phyloP scores from a whole-genome alignment of 768 basidiomycete species.

The Mycena indigotica region DNA sequence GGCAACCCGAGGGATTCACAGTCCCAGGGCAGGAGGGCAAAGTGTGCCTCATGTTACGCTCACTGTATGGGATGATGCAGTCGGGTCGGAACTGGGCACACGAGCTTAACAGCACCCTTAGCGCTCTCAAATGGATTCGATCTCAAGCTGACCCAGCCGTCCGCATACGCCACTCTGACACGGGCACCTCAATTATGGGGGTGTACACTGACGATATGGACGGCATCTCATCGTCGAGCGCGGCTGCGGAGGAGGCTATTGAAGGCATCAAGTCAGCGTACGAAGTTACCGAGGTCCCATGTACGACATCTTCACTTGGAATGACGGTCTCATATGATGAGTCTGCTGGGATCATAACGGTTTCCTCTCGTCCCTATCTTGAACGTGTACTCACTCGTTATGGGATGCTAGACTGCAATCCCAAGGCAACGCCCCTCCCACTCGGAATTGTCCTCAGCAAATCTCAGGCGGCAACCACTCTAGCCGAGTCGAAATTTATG shows the following conservation, averaged over 20 bases:
- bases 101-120: constrained; percentile 2
- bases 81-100: constrained; percentile 17
- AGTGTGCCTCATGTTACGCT: constrained; percentile 3
- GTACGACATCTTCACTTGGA: constrained; percentile 26
- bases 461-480: constrained; percentile 7
- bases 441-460: constrained; percentile 20
- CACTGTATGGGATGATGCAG: constrained; percentile 20
- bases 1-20: constrained; percentile 29
- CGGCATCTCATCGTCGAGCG: constrained; percentile 3
- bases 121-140: constrained; percentile 10
- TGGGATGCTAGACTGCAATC: constrained; percentile 25
- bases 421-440: constrained; percentile 31
- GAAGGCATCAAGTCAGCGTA: constrained; percentile 17
- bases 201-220: constrained; percentile 13
- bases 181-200: constrained; percentile 9
- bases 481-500: constrained; percentile 25
- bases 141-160: constrained; percentile 15
- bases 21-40: constrained; percentile 1
- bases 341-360: constrained; percentile 20
- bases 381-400: constrained; percentile 24
- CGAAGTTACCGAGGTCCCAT: constrained; percentile 23
- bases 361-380: constrained; percentile 23
- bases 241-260: constrained; percentile 7
- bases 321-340: constrained; percentile 16
- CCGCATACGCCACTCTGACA: constrained; percentile 1